phyloP scores from a whole-genome alignment of 768 basidiomycete species.

The Pholiota molesta region DNA sequence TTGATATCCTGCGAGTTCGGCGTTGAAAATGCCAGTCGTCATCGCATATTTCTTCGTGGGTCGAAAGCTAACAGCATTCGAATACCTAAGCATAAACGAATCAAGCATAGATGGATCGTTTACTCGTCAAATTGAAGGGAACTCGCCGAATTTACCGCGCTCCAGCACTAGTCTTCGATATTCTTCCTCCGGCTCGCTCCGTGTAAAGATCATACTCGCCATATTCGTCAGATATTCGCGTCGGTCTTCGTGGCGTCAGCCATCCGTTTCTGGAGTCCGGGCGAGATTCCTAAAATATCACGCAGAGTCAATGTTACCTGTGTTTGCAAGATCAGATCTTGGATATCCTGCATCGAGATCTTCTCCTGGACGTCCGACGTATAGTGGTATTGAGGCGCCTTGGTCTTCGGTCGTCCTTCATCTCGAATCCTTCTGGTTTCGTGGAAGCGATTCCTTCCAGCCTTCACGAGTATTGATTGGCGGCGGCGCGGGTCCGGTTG shows the following conservation, averaged over 20 bases:
- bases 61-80: no score
- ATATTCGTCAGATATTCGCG: conserved; percentile 9
- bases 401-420: no score
- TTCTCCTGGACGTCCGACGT: no score
- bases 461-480: no score
- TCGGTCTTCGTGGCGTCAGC: conserved; percentile 11
- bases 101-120: no score
- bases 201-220: conserved; percentile 13
- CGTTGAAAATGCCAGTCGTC: conserved; percentile 16
- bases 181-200: not conserved
- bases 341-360: no score
- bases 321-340: not conserved
- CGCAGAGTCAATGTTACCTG: not conserved
- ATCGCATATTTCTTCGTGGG: conserved; percentile 18
- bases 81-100: no score
- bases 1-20: conserved; percentile 9
- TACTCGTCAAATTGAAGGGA: no score
- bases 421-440: no score
- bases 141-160: no score
- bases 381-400: no score
- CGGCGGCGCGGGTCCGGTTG: not conserved
- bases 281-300: conserved; percentile 5
- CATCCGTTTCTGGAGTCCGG: conserved; percentile 13
- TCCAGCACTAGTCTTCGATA: not conserved
- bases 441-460: no score